Evolutionary conservation across 306 rosid species (phyloP).

Genomic region (Mimosa bimucronata): DNA sequence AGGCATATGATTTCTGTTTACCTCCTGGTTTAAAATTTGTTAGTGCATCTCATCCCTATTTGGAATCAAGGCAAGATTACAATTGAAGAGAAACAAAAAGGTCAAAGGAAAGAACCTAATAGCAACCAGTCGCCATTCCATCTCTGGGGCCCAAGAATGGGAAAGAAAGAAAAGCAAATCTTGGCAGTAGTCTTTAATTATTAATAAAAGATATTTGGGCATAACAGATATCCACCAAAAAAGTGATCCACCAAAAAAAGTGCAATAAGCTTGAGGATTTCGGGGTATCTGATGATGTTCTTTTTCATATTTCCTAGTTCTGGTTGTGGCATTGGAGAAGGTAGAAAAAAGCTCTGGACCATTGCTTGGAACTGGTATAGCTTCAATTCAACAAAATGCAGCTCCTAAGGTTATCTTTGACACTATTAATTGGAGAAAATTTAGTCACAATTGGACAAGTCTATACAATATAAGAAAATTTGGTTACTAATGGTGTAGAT

Average conservation of each 20-base stretch:
- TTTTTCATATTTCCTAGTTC: conserved; percentile 51
- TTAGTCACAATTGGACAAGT: conserved; percentile 27
- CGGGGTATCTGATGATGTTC: background rate
- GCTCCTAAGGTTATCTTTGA: conserved; percentile 80
- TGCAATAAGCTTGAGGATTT: conserved; percentile 24
- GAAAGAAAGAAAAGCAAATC: background rate
- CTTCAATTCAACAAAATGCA: conserved; percentile 90
- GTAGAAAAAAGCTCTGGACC: conserved; percentile 87
- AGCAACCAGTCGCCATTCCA: background rate
- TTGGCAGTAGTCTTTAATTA: conserved; percentile 4
- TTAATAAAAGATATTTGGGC: conserved; percentile 21
- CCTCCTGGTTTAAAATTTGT: background rate
- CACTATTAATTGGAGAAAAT: conserved; percentile 24
- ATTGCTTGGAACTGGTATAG: conserved; percentile 84
- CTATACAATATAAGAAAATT: conserved; percentile 25
- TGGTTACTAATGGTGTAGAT: conserved; percentile 54
- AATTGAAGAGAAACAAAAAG: background rate
- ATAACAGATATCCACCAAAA: conserved; percentile 5
- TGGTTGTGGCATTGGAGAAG: conserved; percentile 94
- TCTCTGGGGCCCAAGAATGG: background rate
- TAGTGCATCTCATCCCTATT: background rate
- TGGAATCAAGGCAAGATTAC: background rate
- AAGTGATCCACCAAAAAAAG: background rate
- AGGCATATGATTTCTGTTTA: conserved; percentile 16
- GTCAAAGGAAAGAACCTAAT: background rate